A percentile compares a stretch with the other conserved stretches of the same genome.
phyloP scores from a whole-genome alignment of 2,329 filamentous ascomycete genomes.

The Ophiostoma piceae region DNA sequence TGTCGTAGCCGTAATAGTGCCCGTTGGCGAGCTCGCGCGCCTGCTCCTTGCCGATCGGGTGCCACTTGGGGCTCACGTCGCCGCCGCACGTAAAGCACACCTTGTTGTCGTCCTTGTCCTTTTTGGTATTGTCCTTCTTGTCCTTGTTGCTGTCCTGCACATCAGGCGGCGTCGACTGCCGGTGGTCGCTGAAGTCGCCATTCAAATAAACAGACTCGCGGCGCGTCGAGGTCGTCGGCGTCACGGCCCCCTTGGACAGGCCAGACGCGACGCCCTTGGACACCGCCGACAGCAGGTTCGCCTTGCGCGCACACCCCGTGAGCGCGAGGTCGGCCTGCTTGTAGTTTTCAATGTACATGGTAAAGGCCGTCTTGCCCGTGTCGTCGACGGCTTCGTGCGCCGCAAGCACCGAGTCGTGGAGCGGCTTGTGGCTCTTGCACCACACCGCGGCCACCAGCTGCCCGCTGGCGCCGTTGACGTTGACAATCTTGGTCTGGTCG shows the following conservation, averaged over 20 bases:
- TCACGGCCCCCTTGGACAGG: not conserved
- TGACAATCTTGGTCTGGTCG: slow-evolving; percentile 74
- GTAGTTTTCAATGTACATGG: slow-evolving; percentile 81
- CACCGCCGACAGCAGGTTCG: slow-evolving; percentile 66
- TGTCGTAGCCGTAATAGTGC: not conserved
- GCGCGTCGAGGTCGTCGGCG: not conserved
- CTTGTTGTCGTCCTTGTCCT: slow-evolving; percentile 41
- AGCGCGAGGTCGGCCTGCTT: slow-evolving; percentile 90
- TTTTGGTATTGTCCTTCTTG: slow-evolving; percentile 32
- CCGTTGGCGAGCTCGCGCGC: slow-evolving; percentile 13
- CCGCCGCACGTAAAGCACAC: slow-evolving; percentile 60
- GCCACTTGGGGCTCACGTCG: slow-evolving; percentile 71
- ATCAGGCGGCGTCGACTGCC: slow-evolving; percentile 31
- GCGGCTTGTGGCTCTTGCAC: slow-evolving; percentile 81
- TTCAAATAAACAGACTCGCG: slow-evolving; percentile 15
- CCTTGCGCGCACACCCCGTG: slow-evolving; percentile 89
- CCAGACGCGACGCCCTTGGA: slow-evolving; percentile 41
- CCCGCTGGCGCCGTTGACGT: slow-evolving; percentile 73
- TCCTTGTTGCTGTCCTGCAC: not conserved
- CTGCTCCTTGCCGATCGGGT: slow-evolving; percentile 47
- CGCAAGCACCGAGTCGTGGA: slow-evolving; percentile 67
- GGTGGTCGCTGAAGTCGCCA: slow-evolving; percentile 24
- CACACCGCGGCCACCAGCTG: slow-evolving; percentile 80
- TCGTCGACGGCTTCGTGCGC: slow-evolving; percentile 72
- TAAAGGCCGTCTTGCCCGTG: slow-evolving; percentile 70